phyloP scores from a whole-genome alignment of 202 grass and related monocot species.

The Elaeis oleifera region DNA sequence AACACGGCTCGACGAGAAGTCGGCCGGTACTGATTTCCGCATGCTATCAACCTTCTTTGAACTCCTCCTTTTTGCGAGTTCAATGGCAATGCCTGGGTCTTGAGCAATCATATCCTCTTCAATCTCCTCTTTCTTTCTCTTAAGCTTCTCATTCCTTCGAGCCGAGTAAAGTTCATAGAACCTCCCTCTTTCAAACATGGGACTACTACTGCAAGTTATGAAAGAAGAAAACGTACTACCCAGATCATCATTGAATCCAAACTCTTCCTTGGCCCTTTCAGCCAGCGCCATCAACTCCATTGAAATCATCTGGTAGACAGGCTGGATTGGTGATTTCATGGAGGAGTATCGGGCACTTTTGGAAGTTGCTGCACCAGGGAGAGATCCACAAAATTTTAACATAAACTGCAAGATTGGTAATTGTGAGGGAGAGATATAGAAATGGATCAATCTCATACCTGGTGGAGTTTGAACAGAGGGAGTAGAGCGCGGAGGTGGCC shows the following conservation, averaged over 20 bases:
- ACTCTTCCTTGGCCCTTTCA: conserved; percentile 28
- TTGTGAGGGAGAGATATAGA: not conserved
- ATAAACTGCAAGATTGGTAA: not conserved
- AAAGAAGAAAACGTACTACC: conserved; percentile 1
- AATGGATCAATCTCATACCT: conserved; percentile 21
- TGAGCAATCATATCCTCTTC: conserved; percentile 32
- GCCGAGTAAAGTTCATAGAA: conserved; percentile 81
- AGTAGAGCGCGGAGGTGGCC: conserved; percentile 15
- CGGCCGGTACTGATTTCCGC: conserved; percentile 37
- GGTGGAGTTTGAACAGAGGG: conserved; percentile 18
- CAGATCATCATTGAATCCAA: conserved; percentile 10
- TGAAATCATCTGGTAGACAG: conserved; percentile 26
- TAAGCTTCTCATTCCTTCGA: conserved; percentile 68
- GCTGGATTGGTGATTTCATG: conserved; percentile 27
- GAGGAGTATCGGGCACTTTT: conserved; percentile 44
- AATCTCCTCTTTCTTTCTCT: conserved; percentile 51
- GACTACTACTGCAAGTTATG: conserved; percentile 8
- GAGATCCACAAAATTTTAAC: not conserved
- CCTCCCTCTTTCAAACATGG: conserved; percentile 71
- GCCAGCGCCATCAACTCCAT: conserved; percentile 4
- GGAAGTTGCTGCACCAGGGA: conserved; percentile 22
- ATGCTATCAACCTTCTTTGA: conserved; percentile 44
- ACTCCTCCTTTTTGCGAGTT: conserved; percentile 54
- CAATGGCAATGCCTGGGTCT: conserved; percentile 62
- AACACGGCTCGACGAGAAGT: conserved; percentile 26